Conservation (phyloP, 2,329 filamentous ascomycete genomes). For the Hypoxylon sp. region DNA sequence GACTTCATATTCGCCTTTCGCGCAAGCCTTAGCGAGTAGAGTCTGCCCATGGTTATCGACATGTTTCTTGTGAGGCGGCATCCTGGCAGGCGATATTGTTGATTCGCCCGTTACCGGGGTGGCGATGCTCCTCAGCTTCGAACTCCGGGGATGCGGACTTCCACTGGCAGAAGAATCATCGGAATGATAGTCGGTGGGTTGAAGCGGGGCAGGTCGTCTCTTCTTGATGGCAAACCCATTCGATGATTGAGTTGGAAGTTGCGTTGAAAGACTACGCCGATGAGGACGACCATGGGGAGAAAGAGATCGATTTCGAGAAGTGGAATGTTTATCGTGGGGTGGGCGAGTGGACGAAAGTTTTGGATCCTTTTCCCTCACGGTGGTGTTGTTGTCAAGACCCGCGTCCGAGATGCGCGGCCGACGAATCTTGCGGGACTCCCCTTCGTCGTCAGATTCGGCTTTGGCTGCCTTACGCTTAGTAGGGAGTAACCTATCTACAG, state of each 20-base stretch:
- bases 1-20: conserved; percentile 83
- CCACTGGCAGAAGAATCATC: conserved; percentile 74
- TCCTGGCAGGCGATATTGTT: conserved; percentile 75
- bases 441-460: conserved; percentile 70
- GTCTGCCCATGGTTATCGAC: conserved; percentile 95
- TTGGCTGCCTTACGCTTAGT: conserved; percentile 68
- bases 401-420: conserved; percentile 65
- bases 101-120: conserved; percentile 70
- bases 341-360: conserved; percentile 53
- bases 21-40: conserved; percentile 88
- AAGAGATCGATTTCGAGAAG: conserved; percentile 62
- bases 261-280: conserved; percentile 74
- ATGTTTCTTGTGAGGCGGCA: conserved; percentile 83
- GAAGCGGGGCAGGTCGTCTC: conserved; percentile 72
- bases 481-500: conserved; percentile 61
- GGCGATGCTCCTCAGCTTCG: conserved; percentile 68
- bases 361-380: conserved; percentile 51
- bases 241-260: conserved; percentile 67
- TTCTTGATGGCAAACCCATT: conserved; percentile 72
- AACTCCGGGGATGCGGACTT: conserved; percentile 70
- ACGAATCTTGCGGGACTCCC: conserved; percentile 66
- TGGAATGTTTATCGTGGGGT: conserved; percentile 52
- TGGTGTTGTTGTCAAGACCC: conserved; percentile 53
- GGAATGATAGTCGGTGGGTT: conserved; percentile 74
- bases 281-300: conserved; percentile 72